Evolutionary conservation across 495 filamentous ascomycete genomes (phyloP).

Genomic region (Penicillium simplicissimum): DNA sequence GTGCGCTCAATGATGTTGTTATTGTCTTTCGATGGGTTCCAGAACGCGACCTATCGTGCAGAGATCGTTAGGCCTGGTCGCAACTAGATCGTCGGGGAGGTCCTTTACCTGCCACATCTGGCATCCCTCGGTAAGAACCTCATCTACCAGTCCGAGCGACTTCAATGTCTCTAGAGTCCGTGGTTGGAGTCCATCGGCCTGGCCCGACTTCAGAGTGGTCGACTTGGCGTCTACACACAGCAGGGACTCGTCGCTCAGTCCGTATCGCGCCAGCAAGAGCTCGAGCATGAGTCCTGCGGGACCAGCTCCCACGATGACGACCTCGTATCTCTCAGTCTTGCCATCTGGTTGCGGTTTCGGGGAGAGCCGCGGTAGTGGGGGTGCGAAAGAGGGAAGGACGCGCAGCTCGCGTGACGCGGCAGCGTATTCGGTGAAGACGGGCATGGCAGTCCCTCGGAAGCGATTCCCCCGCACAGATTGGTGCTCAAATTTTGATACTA

Average conservation of each 20-base stretch:
- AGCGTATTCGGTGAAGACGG: slow-evolving; percentile 47
- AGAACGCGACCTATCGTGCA: slow-evolving; percentile 42
- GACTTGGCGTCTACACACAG: slow-evolving; percentile 51
- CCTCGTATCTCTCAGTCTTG: slow-evolving; percentile 41
- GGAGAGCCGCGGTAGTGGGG: slow-evolving; percentile 41
- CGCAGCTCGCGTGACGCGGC: slow-evolving; percentile 41
- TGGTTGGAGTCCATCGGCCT: slow-evolving; percentile 64
- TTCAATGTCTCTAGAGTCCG: slow-evolving; percentile 67
- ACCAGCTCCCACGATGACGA: slow-evolving; percentile 48
- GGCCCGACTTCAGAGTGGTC: slow-evolving; percentile 49
- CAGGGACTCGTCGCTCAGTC: slow-evolving; percentile 42
- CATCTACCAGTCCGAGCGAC: slow-evolving; percentile 38
- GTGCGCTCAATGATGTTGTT: slow-evolving; percentile 54
- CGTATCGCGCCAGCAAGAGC: slow-evolving; percentile 50
- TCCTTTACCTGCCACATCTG: slow-evolving; percentile 38
- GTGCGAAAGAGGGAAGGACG: slow-evolving; percentile 44
- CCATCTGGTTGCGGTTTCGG: slow-evolving; percentile 15
- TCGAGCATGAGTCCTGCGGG: slow-evolving; percentile 52
- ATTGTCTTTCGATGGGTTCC: slow-evolving; percentile 50
- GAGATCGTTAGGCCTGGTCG: neutral
- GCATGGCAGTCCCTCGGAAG: slow-evolving; percentile 35
- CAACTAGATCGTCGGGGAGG: slow-evolving; percentile 40
- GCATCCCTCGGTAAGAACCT: slow-evolving; percentile 40
- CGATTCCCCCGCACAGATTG: too few relatives aligned
- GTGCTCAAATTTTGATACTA: neutral